These are phyloP conservation scores for Astragalus membranaceus DNA, from an alignment of 306 rosid species.

Conservation along the genomic window DNA sequence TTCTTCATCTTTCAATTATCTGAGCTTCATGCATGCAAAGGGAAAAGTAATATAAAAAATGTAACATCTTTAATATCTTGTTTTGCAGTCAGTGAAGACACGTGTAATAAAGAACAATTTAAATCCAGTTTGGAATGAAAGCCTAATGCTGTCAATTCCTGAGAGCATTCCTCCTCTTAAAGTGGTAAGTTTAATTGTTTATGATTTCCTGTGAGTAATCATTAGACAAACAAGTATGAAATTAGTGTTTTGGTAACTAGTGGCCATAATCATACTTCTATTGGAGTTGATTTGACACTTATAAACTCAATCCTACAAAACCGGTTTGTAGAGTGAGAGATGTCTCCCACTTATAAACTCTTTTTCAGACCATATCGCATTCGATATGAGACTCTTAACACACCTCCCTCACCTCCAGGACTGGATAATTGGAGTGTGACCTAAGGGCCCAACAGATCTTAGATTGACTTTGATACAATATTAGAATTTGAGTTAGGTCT, in stretches of 20 bases:
- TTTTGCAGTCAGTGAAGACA: constrained; percentile 79
- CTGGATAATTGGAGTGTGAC: too few relatives aligned
- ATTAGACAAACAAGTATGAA: not conserved
- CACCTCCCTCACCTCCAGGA: too few relatives aligned
- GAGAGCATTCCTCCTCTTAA: constrained; percentile 71
- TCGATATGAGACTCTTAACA: too few relatives aligned
- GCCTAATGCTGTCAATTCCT: constrained; percentile 91
- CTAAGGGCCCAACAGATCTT: too few relatives aligned
- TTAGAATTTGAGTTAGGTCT: too few relatives aligned
- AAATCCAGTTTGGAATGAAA: constrained; percentile 94
- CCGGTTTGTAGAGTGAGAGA: too few relatives aligned
- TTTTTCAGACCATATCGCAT: too few relatives aligned
- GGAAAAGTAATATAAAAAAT: constrained; percentile 3
- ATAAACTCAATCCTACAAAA: too few relatives aligned
- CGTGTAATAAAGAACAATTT: constrained; percentile 82
- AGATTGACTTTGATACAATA: too few relatives aligned
- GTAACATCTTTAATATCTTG: not conserved
- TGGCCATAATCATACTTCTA: not conserved
- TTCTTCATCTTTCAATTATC: constrained; percentile 23
- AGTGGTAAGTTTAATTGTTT: constrained; percentile 52
- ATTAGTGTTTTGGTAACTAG: not conserved
- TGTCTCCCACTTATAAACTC: too few relatives aligned
- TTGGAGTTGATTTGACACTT: not conserved
- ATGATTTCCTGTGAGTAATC: not conserved
- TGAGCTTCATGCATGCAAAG: not conserved